Evolutionary conservation across 2,329 filamentous ascomycete genomes (phyloP).

Genomic region (Arthrobotrys megalospora): DNA sequence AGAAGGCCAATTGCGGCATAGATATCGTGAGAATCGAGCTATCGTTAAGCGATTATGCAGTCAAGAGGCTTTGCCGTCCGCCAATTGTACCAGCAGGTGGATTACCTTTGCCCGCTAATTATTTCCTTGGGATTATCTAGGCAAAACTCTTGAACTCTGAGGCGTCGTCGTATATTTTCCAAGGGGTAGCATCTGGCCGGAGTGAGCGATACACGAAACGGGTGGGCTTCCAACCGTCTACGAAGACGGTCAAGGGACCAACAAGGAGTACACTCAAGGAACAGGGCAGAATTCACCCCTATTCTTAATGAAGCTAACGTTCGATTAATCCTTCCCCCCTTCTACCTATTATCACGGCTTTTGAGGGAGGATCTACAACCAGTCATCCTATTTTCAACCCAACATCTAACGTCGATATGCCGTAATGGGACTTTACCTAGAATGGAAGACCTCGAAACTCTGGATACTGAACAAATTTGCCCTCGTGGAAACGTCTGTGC

Average conservation of each 20-base stretch:
- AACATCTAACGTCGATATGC: slow-evolving; percentile 28
- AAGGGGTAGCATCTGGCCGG: slow-evolving; percentile 20
- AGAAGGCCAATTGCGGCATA: slow-evolving; percentile 47
- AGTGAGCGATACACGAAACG: slow-evolving; percentile 48
- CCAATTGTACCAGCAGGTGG: not conserved
- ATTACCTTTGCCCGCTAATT: slow-evolving; percentile 11
- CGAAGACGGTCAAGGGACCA: not conserved
- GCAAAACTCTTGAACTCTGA: not conserved
- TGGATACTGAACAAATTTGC: slow-evolving; percentile 17
- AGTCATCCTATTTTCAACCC: slow-evolving; percentile 15
- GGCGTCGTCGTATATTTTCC: not conserved
- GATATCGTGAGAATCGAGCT: slow-evolving; percentile 16
- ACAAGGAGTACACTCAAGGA: slow-evolving; percentile 3
- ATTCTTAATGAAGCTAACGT: slow-evolving; percentile 10
- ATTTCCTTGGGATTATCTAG: not conserved
- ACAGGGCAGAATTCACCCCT: not conserved
- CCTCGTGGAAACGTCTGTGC: slow-evolving; percentile 30
- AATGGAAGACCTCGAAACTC: slow-evolving; percentile 35
- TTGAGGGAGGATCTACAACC: slow-evolving; percentile 11
- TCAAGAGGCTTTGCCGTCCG: slow-evolving; percentile 8
- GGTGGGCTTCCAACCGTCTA: slow-evolving; percentile 12
- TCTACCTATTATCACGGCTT: not conserved
- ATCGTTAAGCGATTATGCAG: slow-evolving; percentile 23
- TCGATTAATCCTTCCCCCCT: not conserved
- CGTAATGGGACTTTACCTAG: slow-evolving; percentile 24